phyloP scores from a whole-genome alignment of 768 basidiomycete species.

The Pleurotus tuber-regium region DNA sequence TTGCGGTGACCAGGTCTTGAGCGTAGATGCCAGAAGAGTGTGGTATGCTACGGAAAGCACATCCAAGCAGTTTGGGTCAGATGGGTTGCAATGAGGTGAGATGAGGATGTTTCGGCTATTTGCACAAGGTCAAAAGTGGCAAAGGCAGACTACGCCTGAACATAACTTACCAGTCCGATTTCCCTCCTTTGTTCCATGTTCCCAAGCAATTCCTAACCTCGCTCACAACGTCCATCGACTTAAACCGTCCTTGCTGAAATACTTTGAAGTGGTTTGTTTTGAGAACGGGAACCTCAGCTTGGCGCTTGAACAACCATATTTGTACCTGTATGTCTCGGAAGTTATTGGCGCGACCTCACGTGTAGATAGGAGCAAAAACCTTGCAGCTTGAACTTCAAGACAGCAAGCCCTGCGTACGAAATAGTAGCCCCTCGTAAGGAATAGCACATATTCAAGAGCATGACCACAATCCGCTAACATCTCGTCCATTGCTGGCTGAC shows the following conservation, averaged over 20 bases:
- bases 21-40: conserved; percentile 57
- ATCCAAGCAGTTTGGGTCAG: conserved; percentile 50
- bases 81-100: conserved; percentile 56
- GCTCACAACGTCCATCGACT: conserved; percentile 58
- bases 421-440: too few relatives aligned
- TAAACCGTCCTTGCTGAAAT: conserved; percentile 1
- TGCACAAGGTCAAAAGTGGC: conserved; percentile 14
- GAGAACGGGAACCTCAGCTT: not conserved
- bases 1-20: conserved; percentile 54
- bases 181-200: conserved; percentile 59
- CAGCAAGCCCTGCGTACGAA: too few relatives aligned
- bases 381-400: too few relatives aligned
- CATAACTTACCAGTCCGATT: conserved; percentile 52
- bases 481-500: conserved; percentile 46
- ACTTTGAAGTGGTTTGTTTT: not conserved
- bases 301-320: not conserved
- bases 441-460: conserved; percentile 34
- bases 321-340: not conserved
- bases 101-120: conserved; percentile 61
- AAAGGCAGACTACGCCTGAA: too few relatives aligned
- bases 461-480: conserved; percentile 38
- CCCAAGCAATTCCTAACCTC: conserved; percentile 47
- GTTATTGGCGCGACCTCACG: too few relatives aligned
- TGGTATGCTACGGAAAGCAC: conserved; percentile 67
- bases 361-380: too few relatives aligned